Evolutionary conservation across 2,329 filamentous ascomycete species (phyloP).

Genomic region (Didymella sp.): DNA sequence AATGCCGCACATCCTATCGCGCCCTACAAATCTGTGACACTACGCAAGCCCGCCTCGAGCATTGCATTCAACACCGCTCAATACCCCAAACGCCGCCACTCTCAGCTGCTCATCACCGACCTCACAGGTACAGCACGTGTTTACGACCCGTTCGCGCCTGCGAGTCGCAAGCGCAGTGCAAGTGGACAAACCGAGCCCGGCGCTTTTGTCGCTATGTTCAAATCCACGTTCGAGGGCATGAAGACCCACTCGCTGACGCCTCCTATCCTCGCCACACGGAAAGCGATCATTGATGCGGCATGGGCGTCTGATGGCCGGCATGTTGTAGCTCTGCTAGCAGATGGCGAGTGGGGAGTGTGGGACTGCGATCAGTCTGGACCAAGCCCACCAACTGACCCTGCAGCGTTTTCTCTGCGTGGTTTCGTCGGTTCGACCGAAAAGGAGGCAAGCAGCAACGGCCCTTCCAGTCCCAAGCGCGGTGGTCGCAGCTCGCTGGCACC

Average conservation of each 20-base stretch:
- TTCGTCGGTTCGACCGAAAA: conserved; percentile 43
- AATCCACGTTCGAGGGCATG: conserved; percentile 42
- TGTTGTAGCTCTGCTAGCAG: conserved; percentile 56
- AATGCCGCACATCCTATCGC: conserved; percentile 48
- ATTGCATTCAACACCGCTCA: conserved; percentile 62
- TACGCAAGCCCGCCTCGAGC: conserved; percentile 58
- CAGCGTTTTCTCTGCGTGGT: conserved; percentile 47
- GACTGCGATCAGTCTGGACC: conserved; percentile 50
- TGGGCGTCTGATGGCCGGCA: conserved; percentile 57
- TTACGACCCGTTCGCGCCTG: conserved; percentile 60
- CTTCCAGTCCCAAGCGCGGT: conserved; percentile 45
- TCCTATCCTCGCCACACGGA: conserved; percentile 50
- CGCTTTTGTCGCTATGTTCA: conserved; percentile 44
- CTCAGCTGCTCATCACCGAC: conserved; percentile 63
- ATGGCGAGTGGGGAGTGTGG: conserved; percentile 63
- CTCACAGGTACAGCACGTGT: conserved; percentile 63
- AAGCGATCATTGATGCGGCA: conserved; percentile 57
- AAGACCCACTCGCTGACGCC: conserved; percentile 34
- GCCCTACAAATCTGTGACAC: conserved; percentile 56
- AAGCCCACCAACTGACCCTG: conserved; percentile 37
- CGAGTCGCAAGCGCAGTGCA: conserved; percentile 31
- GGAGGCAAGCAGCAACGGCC: conserved; percentile 25
- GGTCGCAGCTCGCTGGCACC: conserved; percentile 52
- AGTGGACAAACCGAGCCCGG: conserved; percentile 30
- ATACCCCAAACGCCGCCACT: conserved; percentile 61